Percentiles rank a stretch among this genome's conserved stretches.
Conservation (phyloP, 257 asterid genomes). For the Nicotiana attenuata region DNA sequence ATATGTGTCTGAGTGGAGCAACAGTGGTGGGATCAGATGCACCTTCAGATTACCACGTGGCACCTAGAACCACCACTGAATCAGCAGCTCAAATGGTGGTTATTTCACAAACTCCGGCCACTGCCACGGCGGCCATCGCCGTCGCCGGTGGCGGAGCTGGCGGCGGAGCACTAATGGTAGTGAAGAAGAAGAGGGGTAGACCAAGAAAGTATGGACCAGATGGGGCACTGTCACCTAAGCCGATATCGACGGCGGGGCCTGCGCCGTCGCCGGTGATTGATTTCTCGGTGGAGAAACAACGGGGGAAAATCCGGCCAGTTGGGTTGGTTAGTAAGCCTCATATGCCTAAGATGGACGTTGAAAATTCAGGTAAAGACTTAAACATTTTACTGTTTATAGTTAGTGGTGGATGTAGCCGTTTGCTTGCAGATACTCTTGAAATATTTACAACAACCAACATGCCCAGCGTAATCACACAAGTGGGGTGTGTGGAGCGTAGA, state of each 20-base stretch:
- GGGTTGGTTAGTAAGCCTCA: slow-evolving; percentile 43
- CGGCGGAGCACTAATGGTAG: not conserved
- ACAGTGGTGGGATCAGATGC: slow-evolving; percentile 95
- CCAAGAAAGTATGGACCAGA: slow-evolving; percentile 88
- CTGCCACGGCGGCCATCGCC: slow-evolving; percentile 19
- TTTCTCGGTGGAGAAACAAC: slow-evolving; percentile 63
- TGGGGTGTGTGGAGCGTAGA: too few relatives aligned
- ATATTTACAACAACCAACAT: too few relatives aligned
- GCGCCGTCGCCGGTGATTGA: slow-evolving; percentile 83
- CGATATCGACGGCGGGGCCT: slow-evolving; percentile 52
- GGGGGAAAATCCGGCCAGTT: slow-evolving; percentile 55
- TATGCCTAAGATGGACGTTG: slow-evolving; percentile 44
- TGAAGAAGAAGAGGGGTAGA: slow-evolving; percentile 87
- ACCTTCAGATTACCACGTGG: slow-evolving; percentile 78
- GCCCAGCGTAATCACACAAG: too few relatives aligned
- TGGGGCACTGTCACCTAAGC: slow-evolving; percentile 85
- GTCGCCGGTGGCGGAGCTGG: not conserved
- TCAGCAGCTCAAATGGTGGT: slow-evolving; percentile 32
- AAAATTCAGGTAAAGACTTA: slow-evolving; percentile 36
- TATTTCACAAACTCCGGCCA: slow-evolving; percentile 27
- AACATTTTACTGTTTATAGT: not conserved
- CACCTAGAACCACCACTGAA: slow-evolving; percentile 46
- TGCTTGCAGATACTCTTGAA: too few relatives aligned
- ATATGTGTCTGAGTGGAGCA: slow-evolving; percentile 55
- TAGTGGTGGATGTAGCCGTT: too few relatives aligned